Evolutionary conservation across 2,329 filamentous ascomycete species (phyloP).

Genomic region (Trichoderma pleuroti): DNA sequence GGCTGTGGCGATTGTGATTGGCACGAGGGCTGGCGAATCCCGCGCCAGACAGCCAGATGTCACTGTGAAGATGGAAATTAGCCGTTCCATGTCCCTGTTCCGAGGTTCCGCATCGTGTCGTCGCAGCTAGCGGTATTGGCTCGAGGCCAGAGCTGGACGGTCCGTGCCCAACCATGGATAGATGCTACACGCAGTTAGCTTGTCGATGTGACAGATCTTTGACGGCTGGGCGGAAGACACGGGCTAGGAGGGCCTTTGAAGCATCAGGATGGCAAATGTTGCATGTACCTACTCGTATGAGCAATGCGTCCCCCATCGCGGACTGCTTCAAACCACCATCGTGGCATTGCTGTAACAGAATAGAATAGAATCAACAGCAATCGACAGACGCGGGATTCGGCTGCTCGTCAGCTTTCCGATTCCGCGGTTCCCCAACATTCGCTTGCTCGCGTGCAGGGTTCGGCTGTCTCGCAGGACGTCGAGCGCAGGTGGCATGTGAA

Average conservation of each 20-base stretch:
- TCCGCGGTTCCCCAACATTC: neutral
- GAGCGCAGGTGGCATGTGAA: neutral
- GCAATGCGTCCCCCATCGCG: neutral
- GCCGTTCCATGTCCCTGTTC: neutral
- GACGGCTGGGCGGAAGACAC: neutral
- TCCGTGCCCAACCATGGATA: neutral
- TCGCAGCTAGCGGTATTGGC: neutral
- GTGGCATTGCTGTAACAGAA: neutral
- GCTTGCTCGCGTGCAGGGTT: constrained; percentile 2
- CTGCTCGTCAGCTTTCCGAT: neutral
- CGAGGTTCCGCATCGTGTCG: neutral
- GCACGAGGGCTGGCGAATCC: neutral
- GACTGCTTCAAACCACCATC: neutral
- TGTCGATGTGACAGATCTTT: constrained; percentile 1
- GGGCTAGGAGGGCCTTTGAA: neutral
- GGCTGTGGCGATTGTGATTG: neutral
- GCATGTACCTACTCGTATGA: neutral
- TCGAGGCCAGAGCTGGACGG: neutral
- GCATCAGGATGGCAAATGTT: neutral
- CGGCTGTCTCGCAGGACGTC: neutral
- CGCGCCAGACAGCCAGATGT: neutral
- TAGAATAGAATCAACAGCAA: neutral
- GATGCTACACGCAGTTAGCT: neutral
- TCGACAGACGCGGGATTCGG: neutral
- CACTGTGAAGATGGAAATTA: neutral